Evolutionary conservation across 2,329 filamentous ascomycete genomes (phyloP), one percentile per base, ranked within the genome.

Genomic region (Aspergillus transmontanensis): DNA sequence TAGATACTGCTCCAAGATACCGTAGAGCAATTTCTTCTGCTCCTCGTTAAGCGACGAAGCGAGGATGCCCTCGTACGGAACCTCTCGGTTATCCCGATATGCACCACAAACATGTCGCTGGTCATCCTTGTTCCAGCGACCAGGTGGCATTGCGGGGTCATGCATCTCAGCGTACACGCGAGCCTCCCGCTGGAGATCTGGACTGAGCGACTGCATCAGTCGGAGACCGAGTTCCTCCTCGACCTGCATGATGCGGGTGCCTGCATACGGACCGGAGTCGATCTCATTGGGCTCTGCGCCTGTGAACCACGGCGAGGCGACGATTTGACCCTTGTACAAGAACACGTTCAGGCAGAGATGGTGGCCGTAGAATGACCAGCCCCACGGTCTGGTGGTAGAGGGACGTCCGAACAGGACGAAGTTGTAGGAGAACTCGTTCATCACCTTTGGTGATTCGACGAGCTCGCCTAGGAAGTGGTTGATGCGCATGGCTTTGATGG

Each of bases 271-370:
- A 0, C 90, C 90, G 0, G 77, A 75, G 67, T 93, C 90, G 68
- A 93, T 90, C 41, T 88, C 71, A 69, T 94, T 93, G 0, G 91
- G 91, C 76, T 94, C 91, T 0, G 91, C 91, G 60, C 91, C 91
- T 0, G 90, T 92, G 76, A 94, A 94, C 78, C 88, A 91, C 0
- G 91, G 91, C 0, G 86, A 87, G 3, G 92, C 82, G 51, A 92
- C 80, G 57, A 93, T 87, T 73, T 92, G 89, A 0, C 79, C 76
- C 36, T 81, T 81, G 71, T 88, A 85, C 60, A 93, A 82, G 72
- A 93, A 90, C 26, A 90, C 83, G 69, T 88, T 89, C 2, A 94
- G 82, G 68, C 90, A 92, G 2, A 94, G 82, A 69, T 94, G 91
- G 74, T 94, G 91, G 7, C 91, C 91, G 77, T 93, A 94, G 70